Evolutionary conservation across 1,284 basidiomycete genomes (phyloP).

Genomic region (Binderoboletus segoi): DNA sequence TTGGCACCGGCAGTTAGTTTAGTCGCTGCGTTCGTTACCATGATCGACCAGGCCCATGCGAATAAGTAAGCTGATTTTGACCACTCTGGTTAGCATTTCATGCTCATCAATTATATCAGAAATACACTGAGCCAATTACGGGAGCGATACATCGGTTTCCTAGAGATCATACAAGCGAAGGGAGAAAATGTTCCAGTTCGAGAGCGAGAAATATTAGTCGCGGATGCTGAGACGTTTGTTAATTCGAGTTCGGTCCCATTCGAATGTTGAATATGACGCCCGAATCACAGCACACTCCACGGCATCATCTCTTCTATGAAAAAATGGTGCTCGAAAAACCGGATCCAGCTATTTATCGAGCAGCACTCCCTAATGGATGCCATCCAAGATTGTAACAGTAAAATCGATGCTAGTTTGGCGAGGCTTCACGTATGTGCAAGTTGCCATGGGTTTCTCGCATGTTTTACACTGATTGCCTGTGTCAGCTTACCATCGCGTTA

Average conservation of each 20-base stretch:
- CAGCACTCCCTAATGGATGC: slow-evolving; percentile 46
- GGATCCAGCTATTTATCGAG: slow-evolving; percentile 44
- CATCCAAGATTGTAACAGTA: slow-evolving; percentile 44
- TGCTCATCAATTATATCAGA: slow-evolving; percentile 31
- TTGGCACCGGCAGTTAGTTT: slow-evolving; percentile 44
- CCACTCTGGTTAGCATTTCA: not conserved
- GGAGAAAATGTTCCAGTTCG: slow-evolving; percentile 21
- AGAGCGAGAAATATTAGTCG: slow-evolving; percentile 27
- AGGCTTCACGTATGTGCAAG: slow-evolving; percentile 42
- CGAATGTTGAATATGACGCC: slow-evolving; percentile 7
- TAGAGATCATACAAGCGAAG: slow-evolving; percentile 25
- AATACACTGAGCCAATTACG: slow-evolving; percentile 45
- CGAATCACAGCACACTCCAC: slow-evolving; percentile 39
- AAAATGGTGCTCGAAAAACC: slow-evolving; percentile 42
- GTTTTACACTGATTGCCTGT: slow-evolving; percentile 14
- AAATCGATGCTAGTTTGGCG: slow-evolving; percentile 44
- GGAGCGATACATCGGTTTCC: slow-evolving; percentile 40
- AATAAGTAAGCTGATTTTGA: slow-evolving; percentile 42
- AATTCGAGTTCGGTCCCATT: not conserved
- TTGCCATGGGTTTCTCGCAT: not conserved
- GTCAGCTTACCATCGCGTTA: slow-evolving; percentile 46
- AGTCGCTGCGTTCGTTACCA: slow-evolving; percentile 43
- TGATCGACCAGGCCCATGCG: slow-evolving; percentile 48
- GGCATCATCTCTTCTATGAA: slow-evolving; percentile 42
- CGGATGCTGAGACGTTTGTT: slow-evolving; percentile 28